Percentiles rank a stretch among this genome's conserved stretches.
Conservation (phyloP, 805 yeast genomes). For the Teunomyces panamensis region DNA sequence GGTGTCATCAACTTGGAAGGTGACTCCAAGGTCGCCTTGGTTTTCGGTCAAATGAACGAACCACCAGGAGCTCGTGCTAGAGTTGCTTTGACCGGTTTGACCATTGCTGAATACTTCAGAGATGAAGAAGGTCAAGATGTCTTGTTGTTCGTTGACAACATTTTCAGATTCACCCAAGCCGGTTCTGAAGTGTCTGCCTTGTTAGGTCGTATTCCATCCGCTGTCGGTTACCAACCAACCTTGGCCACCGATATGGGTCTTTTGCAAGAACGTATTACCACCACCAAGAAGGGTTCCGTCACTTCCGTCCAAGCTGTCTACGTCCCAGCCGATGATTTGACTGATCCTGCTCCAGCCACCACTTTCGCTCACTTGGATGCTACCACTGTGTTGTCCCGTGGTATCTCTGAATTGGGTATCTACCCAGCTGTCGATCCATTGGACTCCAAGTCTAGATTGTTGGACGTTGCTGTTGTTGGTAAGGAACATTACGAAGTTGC, state of each 20-base stretch:
- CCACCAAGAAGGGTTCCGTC: constrained; percentile 99
- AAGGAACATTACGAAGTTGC: constrained; percentile 98
- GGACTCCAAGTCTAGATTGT: constrained; percentile 98
- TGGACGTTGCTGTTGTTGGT: constrained; percentile 96
- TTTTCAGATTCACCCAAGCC: constrained; percentile 99
- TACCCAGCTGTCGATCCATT: constrained; percentile 99
- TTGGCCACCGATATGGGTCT: constrained; percentile 99
- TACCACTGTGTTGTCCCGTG: constrained; percentile 99
- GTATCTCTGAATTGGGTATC: constrained; percentile 99
- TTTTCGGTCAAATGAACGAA: constrained; percentile 99
- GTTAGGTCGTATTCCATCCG: constrained; percentile 99
- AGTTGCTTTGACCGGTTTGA: constrained; percentile 99
- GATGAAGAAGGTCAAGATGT: constrained; percentile 99
- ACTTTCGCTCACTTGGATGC: constrained; percentile 99
- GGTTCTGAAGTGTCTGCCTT: constrained; percentile 99
- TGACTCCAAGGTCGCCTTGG: constrained; percentile 98
- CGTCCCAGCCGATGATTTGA: constrained; percentile 99
- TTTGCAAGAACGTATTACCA: constrained; percentile 99
- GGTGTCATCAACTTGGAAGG: constrained; percentile 99
- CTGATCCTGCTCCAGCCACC: constrained; percentile 99
- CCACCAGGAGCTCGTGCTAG: constrained; percentile 99
- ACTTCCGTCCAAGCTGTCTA: constrained; percentile 99
- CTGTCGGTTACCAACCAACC: constrained; percentile 99
- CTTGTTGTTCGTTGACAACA: constrained; percentile 97
- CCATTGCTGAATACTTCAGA: constrained; percentile 99